These are phyloP conservation scores for Hydrangea macrophylla DNA, from an alignment of 148 eudicot genomes.

Conservation along the genomic window DNA sequence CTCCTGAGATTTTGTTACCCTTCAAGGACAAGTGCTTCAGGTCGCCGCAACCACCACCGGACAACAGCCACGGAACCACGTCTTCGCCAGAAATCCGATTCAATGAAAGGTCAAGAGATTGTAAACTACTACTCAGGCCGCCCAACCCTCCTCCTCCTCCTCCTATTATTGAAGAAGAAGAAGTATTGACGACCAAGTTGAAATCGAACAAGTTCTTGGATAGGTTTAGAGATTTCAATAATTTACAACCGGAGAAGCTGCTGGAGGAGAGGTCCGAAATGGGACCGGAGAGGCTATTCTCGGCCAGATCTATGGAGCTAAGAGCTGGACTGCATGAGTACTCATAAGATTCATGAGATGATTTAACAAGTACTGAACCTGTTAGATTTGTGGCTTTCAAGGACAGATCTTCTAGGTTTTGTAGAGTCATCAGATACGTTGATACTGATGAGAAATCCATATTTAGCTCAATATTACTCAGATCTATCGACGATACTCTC, in stretches of 20 bases:
- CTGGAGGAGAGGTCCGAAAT: slow-evolving; percentile 35
- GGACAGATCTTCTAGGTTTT: slow-evolving; percentile 33
- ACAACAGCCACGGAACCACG: slow-evolving; percentile 51
- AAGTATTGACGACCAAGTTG: not conserved
- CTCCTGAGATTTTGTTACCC: slow-evolving; percentile 55
- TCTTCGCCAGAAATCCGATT: slow-evolving; percentile 46
- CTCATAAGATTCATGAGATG: no score
- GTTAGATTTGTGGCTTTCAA: slow-evolving; percentile 47
- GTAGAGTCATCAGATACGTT: slow-evolving; percentile 35
- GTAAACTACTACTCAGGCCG: slow-evolving; percentile 25
- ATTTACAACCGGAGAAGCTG: slow-evolving; percentile 38
- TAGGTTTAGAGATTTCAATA: slow-evolving; percentile 47
- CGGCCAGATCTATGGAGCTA: slow-evolving; percentile 51
- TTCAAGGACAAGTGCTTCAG: slow-evolving; percentile 42
- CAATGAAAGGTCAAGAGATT: slow-evolving; percentile 57
- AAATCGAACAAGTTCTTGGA: slow-evolving; percentile 56
- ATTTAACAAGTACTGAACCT: slow-evolving; percentile 37
- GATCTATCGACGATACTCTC: slow-evolving; percentile 54
- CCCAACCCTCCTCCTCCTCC: no score
- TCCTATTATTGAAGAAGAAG: no score
- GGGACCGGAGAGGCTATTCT: slow-evolving; percentile 53
- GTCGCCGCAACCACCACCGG: slow-evolving; percentile 40
- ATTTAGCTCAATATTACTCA: slow-evolving; percentile 31
- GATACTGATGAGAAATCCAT: slow-evolving; percentile 38
- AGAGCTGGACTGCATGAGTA: slow-evolving; percentile 25